A percentile compares a stretch with the other conserved stretches of the same genome.
Evolutionary conservation across 306 rosid species (phyloP).

Genomic region (Prinsepia uniflora): DNA sequence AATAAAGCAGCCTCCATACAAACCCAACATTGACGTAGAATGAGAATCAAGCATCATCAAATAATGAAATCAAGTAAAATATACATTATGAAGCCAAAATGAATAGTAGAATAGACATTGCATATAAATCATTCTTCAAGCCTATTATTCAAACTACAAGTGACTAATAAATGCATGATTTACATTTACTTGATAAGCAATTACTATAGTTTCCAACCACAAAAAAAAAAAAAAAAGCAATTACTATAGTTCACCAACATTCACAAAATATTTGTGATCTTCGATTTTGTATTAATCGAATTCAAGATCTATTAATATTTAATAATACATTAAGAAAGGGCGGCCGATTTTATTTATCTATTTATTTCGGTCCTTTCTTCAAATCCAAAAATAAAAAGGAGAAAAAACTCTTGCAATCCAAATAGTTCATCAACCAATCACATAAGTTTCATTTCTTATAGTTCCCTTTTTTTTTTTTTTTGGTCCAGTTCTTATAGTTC

Average conservation of each 20-base stretch:
- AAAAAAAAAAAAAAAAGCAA: too few species aligned
- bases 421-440: neutral
- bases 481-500: neutral
- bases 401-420: neutral
- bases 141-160: neutral
- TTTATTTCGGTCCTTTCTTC: neutral
- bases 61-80: neutral
- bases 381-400: neutral
- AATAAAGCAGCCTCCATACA: too few species aligned
- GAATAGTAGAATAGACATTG: neutral
- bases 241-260: neutral
- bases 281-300: too few species aligned
- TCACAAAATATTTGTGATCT: too few species aligned
- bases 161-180: neutral
- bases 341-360: neutral
- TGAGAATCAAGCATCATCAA: neutral
- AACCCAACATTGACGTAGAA: neutral
- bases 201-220: too few species aligned
- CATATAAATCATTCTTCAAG: neutral
- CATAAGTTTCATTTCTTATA: neutral
- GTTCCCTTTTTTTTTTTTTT: too few species aligned
- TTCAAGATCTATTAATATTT: too few species aligned
- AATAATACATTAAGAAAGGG: neutral
- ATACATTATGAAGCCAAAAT: neutral
- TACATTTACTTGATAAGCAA: neutral